Evolutionary conservation across 1,139 yeast genomes (phyloP).

Genomic region (Yamadazyma blattariae): DNA sequence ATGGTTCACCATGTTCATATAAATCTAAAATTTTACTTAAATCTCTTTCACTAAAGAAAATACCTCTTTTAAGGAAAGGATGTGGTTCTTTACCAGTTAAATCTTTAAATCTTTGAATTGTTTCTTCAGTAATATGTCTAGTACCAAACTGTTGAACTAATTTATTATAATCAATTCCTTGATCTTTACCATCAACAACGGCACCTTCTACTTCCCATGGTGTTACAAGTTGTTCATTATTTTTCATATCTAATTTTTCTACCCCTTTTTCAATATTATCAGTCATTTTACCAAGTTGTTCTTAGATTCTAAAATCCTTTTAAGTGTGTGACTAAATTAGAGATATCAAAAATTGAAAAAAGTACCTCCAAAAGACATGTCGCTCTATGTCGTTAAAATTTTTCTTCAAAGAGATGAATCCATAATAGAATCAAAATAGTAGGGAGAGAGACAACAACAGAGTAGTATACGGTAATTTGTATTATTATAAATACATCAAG

Average conservation of each 20-base stretch:
- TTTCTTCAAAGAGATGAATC: too few species aligned
- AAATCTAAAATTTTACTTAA: constrained; percentile 74
- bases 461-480: too few species aligned
- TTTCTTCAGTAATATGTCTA: constrained; percentile 63
- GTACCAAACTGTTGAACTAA: constrained; percentile 89
- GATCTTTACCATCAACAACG: constrained; percentile 86
- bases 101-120: constrained; percentile 67
- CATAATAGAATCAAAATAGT: too few species aligned
- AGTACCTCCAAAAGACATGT: too few species aligned
- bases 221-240: constrained; percentile 71
- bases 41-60: constrained; percentile 92
- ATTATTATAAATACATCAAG: constrained; percentile 16
- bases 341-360: too few species aligned
- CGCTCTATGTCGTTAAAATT: neutral
- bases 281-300: too few species aligned
- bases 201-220: constrained; percentile 99
- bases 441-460: too few species aligned
- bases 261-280: constrained; percentile 23
- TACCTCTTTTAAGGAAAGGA: constrained; percentile 84
- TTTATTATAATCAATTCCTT: constrained; percentile 88
- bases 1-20: constrained; percentile 93
- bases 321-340: too few species aligned
- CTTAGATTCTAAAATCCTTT: too few species aligned
- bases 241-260: constrained; percentile 20
- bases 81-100: constrained; percentile 95